Base-by-base conservation (phyloP, 208 protist genomes). In the Acanthamoeba castellanii region DNA sequence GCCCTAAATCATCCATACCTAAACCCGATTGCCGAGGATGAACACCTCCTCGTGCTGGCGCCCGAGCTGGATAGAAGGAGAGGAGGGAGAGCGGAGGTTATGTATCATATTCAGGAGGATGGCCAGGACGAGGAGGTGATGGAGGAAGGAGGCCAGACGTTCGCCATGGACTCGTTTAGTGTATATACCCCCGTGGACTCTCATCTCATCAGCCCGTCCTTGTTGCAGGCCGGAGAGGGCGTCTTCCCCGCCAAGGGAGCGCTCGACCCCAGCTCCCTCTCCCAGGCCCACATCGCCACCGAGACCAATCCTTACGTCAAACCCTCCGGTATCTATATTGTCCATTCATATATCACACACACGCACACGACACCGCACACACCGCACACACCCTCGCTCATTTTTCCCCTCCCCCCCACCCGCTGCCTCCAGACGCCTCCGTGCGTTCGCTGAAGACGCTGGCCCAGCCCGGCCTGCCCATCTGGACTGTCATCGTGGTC, bases 181-280 rank as follows among this genome's bases (percentile, higher is more conserved):
- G 27, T 87, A 61, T 64, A 87, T 64, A 59, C 78, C 45, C 52
- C 78, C 30, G 78, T 74, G 18, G 68, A 74, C 68, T 74, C 68
- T 30, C 68, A 74, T 37, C 68, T 74, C 32, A 74, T 74, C 68
- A 42, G 68, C 68, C 68, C 68, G 68, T 42, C 76, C 47, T 84
- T 57, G 42, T 84, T 84, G 25, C 76, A 91, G 59, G 61, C 7
- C n/a, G 85, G 42, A 2, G 61, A 91, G 34, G 85, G 85, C 42
- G 85, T 91, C 18, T 91, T 64, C 85, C 16, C 85, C 61, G 85
- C 85, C 59, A 91, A 91, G 57, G 85, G 85, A 61, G 85, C 85
- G 16, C 85, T 91, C 85, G 61, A 91, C 11, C 85, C 52, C 61
- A 91, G 57, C 57, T 45, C 59, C 57, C 85, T 91, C 85, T 91